Conservation (phyloP, 1,139 yeast species). For the Arxiozyma bovina region DNA sequence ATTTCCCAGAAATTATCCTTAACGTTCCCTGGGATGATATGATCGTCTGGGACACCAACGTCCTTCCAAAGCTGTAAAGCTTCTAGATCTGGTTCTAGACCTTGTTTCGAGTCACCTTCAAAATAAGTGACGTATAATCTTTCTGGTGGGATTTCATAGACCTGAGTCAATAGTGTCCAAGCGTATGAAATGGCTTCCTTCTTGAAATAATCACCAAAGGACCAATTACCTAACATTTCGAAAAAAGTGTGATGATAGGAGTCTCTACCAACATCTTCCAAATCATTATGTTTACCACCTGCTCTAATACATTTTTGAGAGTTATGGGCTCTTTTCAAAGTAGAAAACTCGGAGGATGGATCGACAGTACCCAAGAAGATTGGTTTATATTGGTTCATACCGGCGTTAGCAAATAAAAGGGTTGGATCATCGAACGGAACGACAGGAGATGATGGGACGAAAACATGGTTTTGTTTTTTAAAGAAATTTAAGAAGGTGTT, state of each 20-base stretch:
- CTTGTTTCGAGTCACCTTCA: slow-evolving; percentile 78
- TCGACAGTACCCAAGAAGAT: slow-evolving; percentile 95
- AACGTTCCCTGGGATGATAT: slow-evolving; percentile 82
- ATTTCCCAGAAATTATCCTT: slow-evolving; percentile 98
- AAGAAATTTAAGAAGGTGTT: slow-evolving; percentile 77
- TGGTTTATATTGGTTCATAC: slow-evolving; percentile 98
- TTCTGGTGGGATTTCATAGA: slow-evolving; percentile 67
- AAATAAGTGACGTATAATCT: slow-evolving; percentile 91
- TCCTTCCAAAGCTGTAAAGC: slow-evolving; percentile 81
- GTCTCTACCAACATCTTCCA: slow-evolving; percentile 97
- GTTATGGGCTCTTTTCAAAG: slow-evolving; percentile 80
- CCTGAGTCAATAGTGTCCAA: slow-evolving; percentile 84
- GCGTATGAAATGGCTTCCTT: slow-evolving; percentile 81
- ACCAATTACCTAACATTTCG: slow-evolving; percentile 99
- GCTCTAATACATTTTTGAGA: slow-evolving; percentile 98
- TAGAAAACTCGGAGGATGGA: slow-evolving; percentile 80
- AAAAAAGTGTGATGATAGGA: slow-evolving; percentile 97
- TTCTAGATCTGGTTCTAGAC: slow-evolving; percentile 89
- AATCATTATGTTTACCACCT: slow-evolving; percentile 97
- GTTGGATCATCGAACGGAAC: slow-evolving; percentile 98
- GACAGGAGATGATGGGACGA: slow-evolving; percentile 87
- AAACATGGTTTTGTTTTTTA: slow-evolving; percentile 59
- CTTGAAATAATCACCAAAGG: slow-evolving; percentile 97
- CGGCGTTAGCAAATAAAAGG: slow-evolving; percentile 89
- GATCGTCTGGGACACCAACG: slow-evolving; percentile 85